Conservation (phyloP, 2,329 filamentous ascomycete genomes). For the Cytospora piceae region DNA sequence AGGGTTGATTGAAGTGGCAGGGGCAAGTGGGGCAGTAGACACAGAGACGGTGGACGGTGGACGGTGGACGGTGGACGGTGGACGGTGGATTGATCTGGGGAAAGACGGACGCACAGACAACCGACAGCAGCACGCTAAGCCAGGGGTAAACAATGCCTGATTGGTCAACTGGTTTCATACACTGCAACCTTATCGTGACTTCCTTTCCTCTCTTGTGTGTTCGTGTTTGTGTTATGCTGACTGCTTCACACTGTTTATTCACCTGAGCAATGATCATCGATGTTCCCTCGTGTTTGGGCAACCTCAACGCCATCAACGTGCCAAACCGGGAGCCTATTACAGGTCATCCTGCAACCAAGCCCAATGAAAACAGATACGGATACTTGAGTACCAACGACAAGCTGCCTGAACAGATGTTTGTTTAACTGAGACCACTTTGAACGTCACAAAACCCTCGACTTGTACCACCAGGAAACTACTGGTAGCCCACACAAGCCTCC, state of each 20-base stretch:
- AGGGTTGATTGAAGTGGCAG: not conserved
- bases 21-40: not conserved
- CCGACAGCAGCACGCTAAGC: conserved; percentile 11
- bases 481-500: not conserved
- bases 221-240: not conserved
- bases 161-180: not conserved
- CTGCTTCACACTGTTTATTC: not conserved
- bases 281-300: not conserved
- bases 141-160: conserved; percentile 17
- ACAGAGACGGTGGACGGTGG: not conserved
- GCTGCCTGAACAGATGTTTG: not conserved
- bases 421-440: not conserved
- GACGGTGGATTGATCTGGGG: not conserved
- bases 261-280: not conserved
- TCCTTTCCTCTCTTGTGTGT: conserved; percentile 5
- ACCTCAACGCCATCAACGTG: not conserved
- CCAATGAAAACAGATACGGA: not conserved
- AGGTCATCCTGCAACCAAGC: not conserved
- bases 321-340: not conserved
- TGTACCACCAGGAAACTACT: not conserved
- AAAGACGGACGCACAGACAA: not conserved
- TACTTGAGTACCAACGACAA: not conserved
- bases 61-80: not conserved
- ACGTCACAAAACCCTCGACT: not conserved
- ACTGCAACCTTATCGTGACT: conserved; percentile 23